Conservation (phyloP, 2,329 filamentous ascomycete genomes). For the Colletotrichum camelliae region DNA sequence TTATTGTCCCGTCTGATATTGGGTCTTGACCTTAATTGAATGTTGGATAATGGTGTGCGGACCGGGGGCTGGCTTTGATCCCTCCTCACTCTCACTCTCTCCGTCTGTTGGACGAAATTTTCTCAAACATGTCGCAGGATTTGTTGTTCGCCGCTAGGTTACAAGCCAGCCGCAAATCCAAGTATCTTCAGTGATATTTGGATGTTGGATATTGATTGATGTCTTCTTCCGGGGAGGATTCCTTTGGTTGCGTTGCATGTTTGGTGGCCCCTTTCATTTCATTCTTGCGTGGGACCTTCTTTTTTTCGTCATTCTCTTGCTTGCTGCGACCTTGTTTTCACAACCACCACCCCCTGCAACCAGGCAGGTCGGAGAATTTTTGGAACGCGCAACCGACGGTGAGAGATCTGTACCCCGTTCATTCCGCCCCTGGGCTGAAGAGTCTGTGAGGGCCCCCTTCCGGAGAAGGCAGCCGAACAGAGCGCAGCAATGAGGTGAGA, state of each 20-base stretch:
- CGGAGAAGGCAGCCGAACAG: background rate
- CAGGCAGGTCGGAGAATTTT: background rate
- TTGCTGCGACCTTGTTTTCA: background rate
- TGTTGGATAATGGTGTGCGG: background rate
- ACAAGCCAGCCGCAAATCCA: background rate
- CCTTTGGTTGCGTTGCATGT: background rate
- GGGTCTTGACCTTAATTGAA: background rate
- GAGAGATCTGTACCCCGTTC: background rate
- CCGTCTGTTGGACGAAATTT: background rate
- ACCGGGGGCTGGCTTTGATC: background rate
- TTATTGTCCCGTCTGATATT: background rate
- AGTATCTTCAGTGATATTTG: background rate
- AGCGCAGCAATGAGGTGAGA: background rate
- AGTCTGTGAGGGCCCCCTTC: background rate
- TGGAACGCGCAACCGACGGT: background rate
- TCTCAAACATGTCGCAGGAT: constrained; percentile 16
- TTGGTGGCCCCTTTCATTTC: background rate
- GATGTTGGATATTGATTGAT: background rate
- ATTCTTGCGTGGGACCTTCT: background rate
- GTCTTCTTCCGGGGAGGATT: background rate
- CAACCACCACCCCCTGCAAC: background rate
- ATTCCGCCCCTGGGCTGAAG: background rate
- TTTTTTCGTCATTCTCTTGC: background rate
- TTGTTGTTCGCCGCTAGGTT: background rate
- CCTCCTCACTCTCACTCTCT: background rate